A percentile compares a stretch with the other conserved stretches of the same genome.
These are phyloP conservation scores for Harringtonia aguacate DNA, from an alignment of 2,329 filamentous ascomycete genomes.

Conservation along the genomic window DNA sequence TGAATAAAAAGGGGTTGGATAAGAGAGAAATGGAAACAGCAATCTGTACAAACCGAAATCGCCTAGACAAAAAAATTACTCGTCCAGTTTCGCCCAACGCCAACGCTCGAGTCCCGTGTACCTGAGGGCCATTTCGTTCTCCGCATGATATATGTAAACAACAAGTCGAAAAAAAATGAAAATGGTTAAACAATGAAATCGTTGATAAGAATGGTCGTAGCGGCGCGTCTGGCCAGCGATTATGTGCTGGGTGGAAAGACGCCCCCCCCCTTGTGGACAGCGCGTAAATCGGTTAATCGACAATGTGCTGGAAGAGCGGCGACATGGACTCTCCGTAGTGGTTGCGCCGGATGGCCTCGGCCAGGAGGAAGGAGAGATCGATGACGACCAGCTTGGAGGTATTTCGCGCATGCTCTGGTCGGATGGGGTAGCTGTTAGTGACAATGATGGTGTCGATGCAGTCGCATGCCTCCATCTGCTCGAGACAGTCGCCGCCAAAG, in stretches of 20 bases:
- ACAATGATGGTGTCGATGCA: slow-evolving; percentile 92
- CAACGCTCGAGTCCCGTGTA: neutral
- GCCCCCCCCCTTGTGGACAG: neutral
- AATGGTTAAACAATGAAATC: too few relatives aligned
- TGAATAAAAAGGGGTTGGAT: too few relatives aligned
- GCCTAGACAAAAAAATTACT: neutral
- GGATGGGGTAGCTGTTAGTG: slow-evolving; percentile 94
- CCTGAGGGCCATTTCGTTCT: neutral
- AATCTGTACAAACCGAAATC: too few relatives aligned
- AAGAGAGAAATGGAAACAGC: too few relatives aligned
- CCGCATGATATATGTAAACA: neutral
- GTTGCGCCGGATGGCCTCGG: slow-evolving; percentile 89
- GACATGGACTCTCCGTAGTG: slow-evolving; percentile 86
- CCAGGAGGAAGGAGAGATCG: slow-evolving; percentile 76
- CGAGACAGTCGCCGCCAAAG: slow-evolving; percentile 80
- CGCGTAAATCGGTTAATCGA: slow-evolving; percentile 26
- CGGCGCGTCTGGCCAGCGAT: too few relatives aligned
- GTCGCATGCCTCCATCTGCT: slow-evolving; percentile 83
- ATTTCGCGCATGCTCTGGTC: slow-evolving; percentile 56
- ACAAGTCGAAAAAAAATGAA: neutral
- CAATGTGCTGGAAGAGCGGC: slow-evolving; percentile 56
- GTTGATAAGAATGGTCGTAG: too few relatives aligned
- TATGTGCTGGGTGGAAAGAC: too few relatives aligned
- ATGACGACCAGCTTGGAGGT: slow-evolving; percentile 80
- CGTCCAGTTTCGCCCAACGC: neutral